Evolutionary conservation across 2,329 filamentous ascomycete species (phyloP), one percentile per base, ranked within the genome.

Genomic region (Eutypa lata): DNA sequence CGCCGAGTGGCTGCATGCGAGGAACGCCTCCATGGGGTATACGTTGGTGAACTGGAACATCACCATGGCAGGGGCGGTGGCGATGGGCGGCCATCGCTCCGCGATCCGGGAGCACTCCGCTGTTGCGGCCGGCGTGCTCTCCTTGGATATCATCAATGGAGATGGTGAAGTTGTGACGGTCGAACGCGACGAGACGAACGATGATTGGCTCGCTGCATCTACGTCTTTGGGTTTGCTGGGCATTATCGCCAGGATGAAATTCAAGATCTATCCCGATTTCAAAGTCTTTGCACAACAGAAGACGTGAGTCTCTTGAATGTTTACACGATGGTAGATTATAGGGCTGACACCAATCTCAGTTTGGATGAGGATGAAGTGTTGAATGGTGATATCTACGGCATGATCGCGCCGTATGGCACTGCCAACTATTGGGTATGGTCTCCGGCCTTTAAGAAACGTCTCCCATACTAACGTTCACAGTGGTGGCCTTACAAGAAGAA

Each of bases 41-140:
- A 76, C 76, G 1, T 65, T 80, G 3, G 76, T 80, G 4, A 80
- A 80, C 60, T 80, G 77, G 77, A 80, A 80, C 55, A 80, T 80
- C 50, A 78, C 73, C 5, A 68, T 80, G 35, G 77, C 74, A 1
- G 77, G 77, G 14, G 74, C 73, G 38, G 72, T 80, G 3, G 77
- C 77, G 3, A 80, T 80, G 77, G 77, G 77, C 1, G 77, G 76
- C 3, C 77, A 80, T 57, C 70, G 77, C 14, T 75, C 72, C 1
- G 75, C 75, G 16, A 67, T 80, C 16, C 65, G 74, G 13, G 76
- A 79, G 56, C 71, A 77, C 26, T 76, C 76, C 4, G 78, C 76
- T 64, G 77, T 80, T 3, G 76, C 76, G 3, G 75, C 76, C 0
- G 77, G 76, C 5, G 76, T 76, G 8, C 56, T 76, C 44, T 72